Conservation (phyloP, 2,329 filamentous ascomycete species). For the Colletotrichum spinosum region DNA sequence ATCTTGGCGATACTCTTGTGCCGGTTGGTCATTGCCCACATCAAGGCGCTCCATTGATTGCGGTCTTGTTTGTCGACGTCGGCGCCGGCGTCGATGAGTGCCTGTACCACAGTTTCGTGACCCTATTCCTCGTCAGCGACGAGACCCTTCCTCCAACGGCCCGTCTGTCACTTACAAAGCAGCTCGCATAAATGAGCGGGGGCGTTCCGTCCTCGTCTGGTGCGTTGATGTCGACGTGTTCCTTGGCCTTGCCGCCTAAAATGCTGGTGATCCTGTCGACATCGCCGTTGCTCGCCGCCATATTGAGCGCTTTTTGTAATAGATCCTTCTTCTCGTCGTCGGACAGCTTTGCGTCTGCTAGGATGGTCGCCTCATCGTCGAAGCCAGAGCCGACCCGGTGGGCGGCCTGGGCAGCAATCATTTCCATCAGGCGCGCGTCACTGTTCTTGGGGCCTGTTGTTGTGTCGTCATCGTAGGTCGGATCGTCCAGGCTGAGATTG, state of each 20-base stretch:
- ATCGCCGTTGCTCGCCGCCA: conserved; percentile 97
- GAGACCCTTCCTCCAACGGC: background rate
- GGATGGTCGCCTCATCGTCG: conserved; percentile 84
- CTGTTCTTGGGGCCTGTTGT: conserved; percentile 75
- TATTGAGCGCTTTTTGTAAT: conserved; percentile 89
- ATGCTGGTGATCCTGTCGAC: conserved; percentile 82
- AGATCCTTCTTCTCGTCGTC: conserved; percentile 82
- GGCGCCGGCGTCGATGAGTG: conserved; percentile 85
- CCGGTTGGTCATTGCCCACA: conserved; percentile 99
- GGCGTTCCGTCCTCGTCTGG: conserved; percentile 95
- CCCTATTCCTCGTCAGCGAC: conserved; percentile 63
- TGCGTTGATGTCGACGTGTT: conserved; percentile 85
- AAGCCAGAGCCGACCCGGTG: conserved; percentile 79
- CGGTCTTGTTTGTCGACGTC: conserved; percentile 93
- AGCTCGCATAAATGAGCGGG: conserved; percentile 97
- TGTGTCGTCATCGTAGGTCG: conserved; percentile 73
- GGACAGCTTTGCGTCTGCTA: conserved; percentile 78
- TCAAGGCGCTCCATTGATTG: conserved; percentile 96
- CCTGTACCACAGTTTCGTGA: conserved; percentile 88
- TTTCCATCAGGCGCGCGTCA: conserved; percentile 90
- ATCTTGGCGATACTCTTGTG: conserved; percentile 97
- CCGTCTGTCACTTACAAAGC: conserved; percentile 75
- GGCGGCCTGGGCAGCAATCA: conserved; percentile 94
- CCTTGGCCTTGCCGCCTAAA: conserved; percentile 77
- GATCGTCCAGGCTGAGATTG: conserved; percentile 85